Conservation (phyloP, 2,329 filamentous ascomycete species). For the Nothophoma quercina region DNA sequence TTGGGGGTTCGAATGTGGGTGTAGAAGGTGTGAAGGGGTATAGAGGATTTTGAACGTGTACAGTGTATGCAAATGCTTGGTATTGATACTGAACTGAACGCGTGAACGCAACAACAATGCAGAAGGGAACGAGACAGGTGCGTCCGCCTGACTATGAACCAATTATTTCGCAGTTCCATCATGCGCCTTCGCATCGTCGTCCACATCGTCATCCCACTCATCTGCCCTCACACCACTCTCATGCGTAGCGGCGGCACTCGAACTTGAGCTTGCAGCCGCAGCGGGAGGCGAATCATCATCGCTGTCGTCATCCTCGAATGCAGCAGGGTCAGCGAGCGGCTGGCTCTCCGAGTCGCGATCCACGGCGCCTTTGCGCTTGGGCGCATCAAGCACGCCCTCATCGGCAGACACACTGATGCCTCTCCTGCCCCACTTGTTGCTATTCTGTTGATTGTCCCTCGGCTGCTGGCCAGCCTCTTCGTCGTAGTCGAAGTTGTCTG, state of each 20-base stretch:
- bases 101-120: background rate
- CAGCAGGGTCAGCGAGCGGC: slow-evolving; percentile 55
- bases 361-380: slow-evolving; percentile 28
- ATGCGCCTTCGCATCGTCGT: slow-evolving; percentile 45
- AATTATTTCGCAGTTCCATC: slow-evolving; percentile 14
- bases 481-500: slow-evolving; percentile 57
- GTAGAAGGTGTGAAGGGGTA: slow-evolving; percentile 47
- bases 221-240: slow-evolving; percentile 47
- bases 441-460: slow-evolving; percentile 22
- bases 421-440: slow-evolving; percentile 63
- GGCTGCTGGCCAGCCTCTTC: slow-evolving; percentile 62
- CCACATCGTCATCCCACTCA: slow-evolving; percentile 50
- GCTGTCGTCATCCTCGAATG: slow-evolving; percentile 56
- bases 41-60: background rate
- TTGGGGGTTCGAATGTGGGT: slow-evolving; percentile 58
- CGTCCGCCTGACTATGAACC: background rate
- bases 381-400: slow-evolving; percentile 55
- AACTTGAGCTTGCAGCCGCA: slow-evolving; percentile 14
- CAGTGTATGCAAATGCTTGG: background rate
- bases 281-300: slow-evolving; percentile 50
- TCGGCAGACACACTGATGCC: slow-evolving; percentile 68
- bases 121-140: background rate
- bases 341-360: slow-evolving; percentile 43
- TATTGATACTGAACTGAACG: background rate
- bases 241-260: slow-evolving; percentile 23